Percentiles rank a stretch among this genome's conserved stretches.
phyloP scores from a whole-genome alignment of 2,329 filamentous ascomycete genomes.

The Myriosclerotinia curreyana region DNA sequence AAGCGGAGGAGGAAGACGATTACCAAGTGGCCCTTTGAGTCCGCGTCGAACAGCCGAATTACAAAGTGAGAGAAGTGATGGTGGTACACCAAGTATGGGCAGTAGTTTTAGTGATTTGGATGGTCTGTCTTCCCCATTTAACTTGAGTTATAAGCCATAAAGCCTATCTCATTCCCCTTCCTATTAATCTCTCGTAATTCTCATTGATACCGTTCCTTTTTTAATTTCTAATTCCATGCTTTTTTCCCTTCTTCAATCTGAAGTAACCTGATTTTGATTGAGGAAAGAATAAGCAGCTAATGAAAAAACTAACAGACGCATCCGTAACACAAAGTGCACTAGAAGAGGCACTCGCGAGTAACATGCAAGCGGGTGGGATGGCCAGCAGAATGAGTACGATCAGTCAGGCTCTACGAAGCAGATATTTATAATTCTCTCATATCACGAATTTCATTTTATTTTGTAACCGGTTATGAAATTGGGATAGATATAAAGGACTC shows the following conservation, averaged over 20 bases:
- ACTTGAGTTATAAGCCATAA: conserved; percentile 1
- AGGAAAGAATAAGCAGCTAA: background rate
- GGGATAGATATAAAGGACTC: background rate
- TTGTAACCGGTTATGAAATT: background rate
- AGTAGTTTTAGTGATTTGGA: conserved; percentile 86
- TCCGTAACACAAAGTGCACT: conserved; percentile 78
- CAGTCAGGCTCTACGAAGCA: conserved; percentile 62
- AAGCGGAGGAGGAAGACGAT: conserved; percentile 19
- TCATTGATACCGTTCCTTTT: background rate
- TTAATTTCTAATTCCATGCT: background rate
- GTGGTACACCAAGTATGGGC: conserved; percentile 70
- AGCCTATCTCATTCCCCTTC: conserved; percentile 3
- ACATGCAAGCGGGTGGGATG: conserved; percentile 61
- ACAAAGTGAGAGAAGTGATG: conserved; percentile 64
- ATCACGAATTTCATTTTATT: background rate
- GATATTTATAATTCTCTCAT: conserved; percentile 44
- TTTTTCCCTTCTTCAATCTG: background rate
- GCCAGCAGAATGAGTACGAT: conserved; percentile 65
- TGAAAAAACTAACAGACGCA: conserved; percentile 49
- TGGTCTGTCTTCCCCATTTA: conserved; percentile 46
- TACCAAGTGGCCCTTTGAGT: conserved; percentile 47
- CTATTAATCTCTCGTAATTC: conserved; percentile 5
- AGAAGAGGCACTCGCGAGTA: conserved; percentile 73
- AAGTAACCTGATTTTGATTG: background rate
- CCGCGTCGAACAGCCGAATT: conserved; percentile 59